A percentile compares a stretch with the other conserved stretches of the same genome.
Conservation (phyloP, 2,329 filamentous ascomycete species). For the Apiospora rasikravindrae region DNA sequence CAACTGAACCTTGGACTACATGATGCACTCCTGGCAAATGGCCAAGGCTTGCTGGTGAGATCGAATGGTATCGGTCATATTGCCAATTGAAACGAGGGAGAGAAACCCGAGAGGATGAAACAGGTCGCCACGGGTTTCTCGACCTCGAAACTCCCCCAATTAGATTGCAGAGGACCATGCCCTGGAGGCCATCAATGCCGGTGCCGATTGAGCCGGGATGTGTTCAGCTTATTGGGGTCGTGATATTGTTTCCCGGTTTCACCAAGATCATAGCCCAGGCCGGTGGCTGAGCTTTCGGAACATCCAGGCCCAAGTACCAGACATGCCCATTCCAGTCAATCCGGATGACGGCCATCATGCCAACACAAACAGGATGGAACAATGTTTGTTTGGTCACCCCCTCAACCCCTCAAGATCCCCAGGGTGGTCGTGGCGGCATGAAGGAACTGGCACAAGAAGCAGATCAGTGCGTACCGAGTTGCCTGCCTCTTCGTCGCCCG, state of each 20-base stretch:
- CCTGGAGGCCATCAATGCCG: conserved; percentile 1
- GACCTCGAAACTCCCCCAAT: background rate
- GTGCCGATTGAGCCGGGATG: background rate
- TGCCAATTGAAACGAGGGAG: background rate
- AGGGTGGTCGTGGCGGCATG: background rate
- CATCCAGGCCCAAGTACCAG: background rate
- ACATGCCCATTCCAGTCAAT: background rate
- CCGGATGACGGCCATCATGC: background rate
- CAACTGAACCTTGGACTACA: background rate
- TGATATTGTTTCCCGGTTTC: conserved; percentile 15
- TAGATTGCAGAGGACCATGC: background rate
- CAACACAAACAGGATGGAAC: background rate
- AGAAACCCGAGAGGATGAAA: background rate
- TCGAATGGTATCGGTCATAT: background rate
- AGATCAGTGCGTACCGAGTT: conserved; percentile 10
- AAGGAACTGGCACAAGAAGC: background rate
- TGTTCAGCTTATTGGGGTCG: background rate
- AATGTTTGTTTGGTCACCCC: background rate
- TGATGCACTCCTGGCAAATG: background rate
- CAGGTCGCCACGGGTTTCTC: background rate
- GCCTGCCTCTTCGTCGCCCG: background rate
- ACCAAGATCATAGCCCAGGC: conserved; percentile 12
- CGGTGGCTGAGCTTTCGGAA: background rate
- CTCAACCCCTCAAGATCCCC: background rate
- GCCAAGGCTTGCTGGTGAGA: background rate